Evolutionary conservation across 768 basidiomycete genomes (phyloP).

Genomic region (Vishniacozyma victoriae): DNA sequence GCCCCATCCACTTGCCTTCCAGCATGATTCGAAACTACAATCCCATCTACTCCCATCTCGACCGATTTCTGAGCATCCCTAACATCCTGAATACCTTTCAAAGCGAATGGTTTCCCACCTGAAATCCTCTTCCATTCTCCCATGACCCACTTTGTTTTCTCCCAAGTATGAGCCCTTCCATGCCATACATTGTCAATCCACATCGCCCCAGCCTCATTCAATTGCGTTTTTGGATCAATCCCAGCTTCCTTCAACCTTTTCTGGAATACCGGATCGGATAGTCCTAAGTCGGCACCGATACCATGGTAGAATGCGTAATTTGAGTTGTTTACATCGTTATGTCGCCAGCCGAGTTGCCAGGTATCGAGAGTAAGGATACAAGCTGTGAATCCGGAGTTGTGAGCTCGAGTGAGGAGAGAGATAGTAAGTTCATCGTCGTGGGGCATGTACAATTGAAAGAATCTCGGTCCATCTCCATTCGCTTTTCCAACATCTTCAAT

Average conservation of each 20-base stretch:
- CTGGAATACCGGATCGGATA: constrained; percentile 11
- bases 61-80: constrained; percentile 66
- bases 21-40: constrained; percentile 69
- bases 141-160: too few species aligned
- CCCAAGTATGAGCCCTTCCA: too few species aligned
- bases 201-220: too few species aligned
- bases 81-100: constrained; percentile 63
- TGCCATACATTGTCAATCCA: too few species aligned
- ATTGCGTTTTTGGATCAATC: too few species aligned
- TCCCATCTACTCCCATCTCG: constrained; percentile 63
- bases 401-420: constrained; percentile 1
- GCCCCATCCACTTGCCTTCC: constrained; percentile 67
- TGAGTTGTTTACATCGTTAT: background rate
- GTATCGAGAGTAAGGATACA: constrained; percentile 5
- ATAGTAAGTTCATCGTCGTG: background rate
- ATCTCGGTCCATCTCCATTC: constrained; percentile 44
- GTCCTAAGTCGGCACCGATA: constrained; percentile 8
- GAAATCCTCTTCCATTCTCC: too few species aligned
- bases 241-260: too few species aligned
- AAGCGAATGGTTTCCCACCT: constrained; percentile 51
- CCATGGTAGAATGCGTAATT: background rate
- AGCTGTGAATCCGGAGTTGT: background rate
- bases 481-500: constrained; percentile 73
- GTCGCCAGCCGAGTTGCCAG: constrained; percentile 6
- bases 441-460: background rate